Base-by-base conservation (phyloP, 495 filamentous ascomycete species). In the Neurospora sp. region DNA sequence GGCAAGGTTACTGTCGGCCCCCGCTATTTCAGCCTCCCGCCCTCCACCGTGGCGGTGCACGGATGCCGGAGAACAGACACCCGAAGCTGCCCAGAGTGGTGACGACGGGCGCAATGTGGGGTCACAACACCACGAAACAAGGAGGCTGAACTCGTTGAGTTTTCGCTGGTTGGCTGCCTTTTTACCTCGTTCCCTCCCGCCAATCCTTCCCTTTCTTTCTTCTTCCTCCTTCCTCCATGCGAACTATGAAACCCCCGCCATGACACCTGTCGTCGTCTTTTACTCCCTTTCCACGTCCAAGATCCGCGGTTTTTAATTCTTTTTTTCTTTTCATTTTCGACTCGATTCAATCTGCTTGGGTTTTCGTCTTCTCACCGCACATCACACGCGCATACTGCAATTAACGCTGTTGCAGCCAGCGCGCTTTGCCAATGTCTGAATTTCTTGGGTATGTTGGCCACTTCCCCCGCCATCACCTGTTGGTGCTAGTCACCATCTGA, bases 361-460 rank as follows among this genome's bases (percentile, higher is more conserved):
- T 37, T 44, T 45, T 31, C 65, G 69, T 68, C 37, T 39, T 22
- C 45, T 53, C 44, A 39, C 69, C 35, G 69, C 69, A 37, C 10
- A 38, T n/a, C 69, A 65, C 14, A 37, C 69, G 39, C 68, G 71
- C 72, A 75, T 72, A 72, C 69, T 65, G 53, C 53, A 69, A 69
- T 70, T 69, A 12, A 31, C 20, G 16, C 39, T 40, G 40, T 27
- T 39, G 68, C 68, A 65, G 53, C 53, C 53, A 65, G 53, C 27
- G 53, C 53, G 53, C 53, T 31, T 37, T 37, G 53, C 27, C 53
- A 69, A 86, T 86, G 85, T 86, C 85, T 78, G 84, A 86, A 81
- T 86, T 85, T 71, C 76, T 86, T 71, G 85, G 85, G 84, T 86
- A 77, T 41, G 83, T 81, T 59, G 71, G 69, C 42, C 71, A 20